Conservation (phyloP, 1,139 yeast species). For the Pichia sp. region DNA sequence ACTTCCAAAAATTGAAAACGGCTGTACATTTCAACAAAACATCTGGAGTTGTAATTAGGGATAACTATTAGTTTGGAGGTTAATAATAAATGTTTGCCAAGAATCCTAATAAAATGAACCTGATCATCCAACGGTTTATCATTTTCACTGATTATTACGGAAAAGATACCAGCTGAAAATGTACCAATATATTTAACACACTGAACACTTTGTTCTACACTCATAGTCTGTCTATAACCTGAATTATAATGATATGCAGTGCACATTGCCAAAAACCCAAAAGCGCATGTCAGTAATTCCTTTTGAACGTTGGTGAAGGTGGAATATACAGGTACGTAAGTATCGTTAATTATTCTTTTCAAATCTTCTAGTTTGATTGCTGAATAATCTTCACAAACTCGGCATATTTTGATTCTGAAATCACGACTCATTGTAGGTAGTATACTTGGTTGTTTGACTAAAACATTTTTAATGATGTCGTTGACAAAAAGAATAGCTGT, state of each 20-base stretch:
- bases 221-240: constrained; percentile 5
- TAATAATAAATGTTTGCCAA: constrained; percentile 1
- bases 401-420: constrained; percentile 5
- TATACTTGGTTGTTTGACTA: constrained; percentile 7
- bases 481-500: constrained; percentile 5
- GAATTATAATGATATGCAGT: constrained; percentile 8
- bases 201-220: constrained; percentile 3
- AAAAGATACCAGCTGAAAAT: constrained; percentile 7
- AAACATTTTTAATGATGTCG: constrained; percentile 6
- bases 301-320: background rate
- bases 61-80: constrained; percentile 3
- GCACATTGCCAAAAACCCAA: constrained; percentile 3
- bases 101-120: background rate
- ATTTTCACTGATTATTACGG: constrained; percentile 5
- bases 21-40: background rate
- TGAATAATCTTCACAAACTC: constrained; percentile 5
- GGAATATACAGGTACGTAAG: constrained; percentile 4
- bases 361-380: background rate
- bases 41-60: background rate
- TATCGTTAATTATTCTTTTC: constrained; percentile 4
- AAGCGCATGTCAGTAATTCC: constrained; percentile 4
- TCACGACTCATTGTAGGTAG: background rate
- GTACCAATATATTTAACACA: constrained; percentile 7
- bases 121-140: background rate
- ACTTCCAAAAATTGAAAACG: background rate